Base-by-base conservation (phyloP, 495 filamentous ascomycete species). In the Daldinia loculata region DNA sequence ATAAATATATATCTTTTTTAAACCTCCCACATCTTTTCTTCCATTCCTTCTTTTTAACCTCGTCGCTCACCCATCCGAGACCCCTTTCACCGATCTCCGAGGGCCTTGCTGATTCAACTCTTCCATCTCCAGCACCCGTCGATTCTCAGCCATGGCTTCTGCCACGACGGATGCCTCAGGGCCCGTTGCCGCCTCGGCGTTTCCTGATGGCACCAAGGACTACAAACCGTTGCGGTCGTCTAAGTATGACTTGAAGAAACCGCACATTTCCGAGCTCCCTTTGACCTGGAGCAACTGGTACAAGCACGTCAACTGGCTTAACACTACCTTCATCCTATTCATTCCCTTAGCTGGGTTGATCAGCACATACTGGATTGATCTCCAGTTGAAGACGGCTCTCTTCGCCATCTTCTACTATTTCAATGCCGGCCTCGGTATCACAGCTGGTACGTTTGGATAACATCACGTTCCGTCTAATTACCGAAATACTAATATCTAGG, bases 281-380 rank as follows among this genome's bases (percentile, higher is more conserved):
- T 90, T 98, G 64, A 97, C 92, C 58, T 85, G 85, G 79, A 75
- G 84, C 69, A 99, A 99, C 84, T 98, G 94, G 94, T 90, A 95
- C 84, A 93, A 96, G 79, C 96, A 98, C 76, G 88, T 98, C 86
- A 94, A 98, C 86, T 98, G 95, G 93, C 82, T 96, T 29, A 95
- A 97, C 78, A 91, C 94, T 50, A 86, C 84, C 74, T 84, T 98
- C 80, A 97, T 99, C 80, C 82, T 98, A 76, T 86, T 91, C 68
- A 88, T 98, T 48, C 95, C 95, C 1, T 43, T 95, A 14, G 81
- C 88, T 61, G 96, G 96, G 58, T 83, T 89, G 75, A 80, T 97
- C 73, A 86, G 87, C 63, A 87, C 95, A 26, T 87, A 91, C 79
- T 98, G 92, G 92, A 92, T 92, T 26, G 91, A 93, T 29, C 80